These are phyloP conservation scores for Diaporthe sp. DNA, from an alignment of 2,329 filamentous ascomycete genomes.

Conservation along the genomic window DNA sequence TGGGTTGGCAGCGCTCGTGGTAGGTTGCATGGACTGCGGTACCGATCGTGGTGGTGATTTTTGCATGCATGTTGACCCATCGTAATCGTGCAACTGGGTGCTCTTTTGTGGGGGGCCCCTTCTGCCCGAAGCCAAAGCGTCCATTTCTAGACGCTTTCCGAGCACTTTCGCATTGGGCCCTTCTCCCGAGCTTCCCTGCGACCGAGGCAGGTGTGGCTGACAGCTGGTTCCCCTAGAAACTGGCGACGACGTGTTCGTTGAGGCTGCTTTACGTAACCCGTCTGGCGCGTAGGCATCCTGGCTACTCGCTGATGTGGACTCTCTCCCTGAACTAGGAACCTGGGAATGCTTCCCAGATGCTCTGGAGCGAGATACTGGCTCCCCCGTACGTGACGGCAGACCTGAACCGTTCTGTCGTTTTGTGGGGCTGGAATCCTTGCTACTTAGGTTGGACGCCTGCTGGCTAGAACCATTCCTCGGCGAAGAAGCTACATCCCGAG, in stretches of 20 bases:
- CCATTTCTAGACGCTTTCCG: slow-evolving; percentile 13
- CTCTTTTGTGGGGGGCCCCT: not conserved
- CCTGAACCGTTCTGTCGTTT: slow-evolving; percentile 26
- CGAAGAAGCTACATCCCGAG: slow-evolving; percentile 46
- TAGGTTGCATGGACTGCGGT: not conserved
- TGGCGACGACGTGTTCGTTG: slow-evolving; percentile 2
- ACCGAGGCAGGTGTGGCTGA: not conserved
- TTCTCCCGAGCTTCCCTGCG: not conserved
- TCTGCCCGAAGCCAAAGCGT: not conserved
- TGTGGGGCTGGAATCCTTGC: slow-evolving; percentile 10
- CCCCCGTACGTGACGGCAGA: slow-evolving; percentile 29
- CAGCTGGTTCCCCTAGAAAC: not conserved
- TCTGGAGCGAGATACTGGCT: slow-evolving; percentile 51
- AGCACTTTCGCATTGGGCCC: slow-evolving; percentile 3
- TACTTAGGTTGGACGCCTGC: slow-evolving; percentile 17
- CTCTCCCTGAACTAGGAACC: slow-evolving; percentile 1
- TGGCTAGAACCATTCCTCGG: not conserved
- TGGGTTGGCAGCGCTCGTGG: not conserved
- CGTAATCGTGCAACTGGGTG: not conserved
- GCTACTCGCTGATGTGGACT: slow-evolving; percentile 1
- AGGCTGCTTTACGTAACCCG: not conserved
- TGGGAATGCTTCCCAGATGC: slow-evolving; percentile 59
- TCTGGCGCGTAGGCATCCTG: slow-evolving; percentile 5
- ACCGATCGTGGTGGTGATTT: slow-evolving; percentile 21
- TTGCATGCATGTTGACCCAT: slow-evolving; percentile 9